Evolutionary conservation across 345 rosid genomes (phyloP).

Genomic region (Xanthoceras sorbifolium): DNA sequence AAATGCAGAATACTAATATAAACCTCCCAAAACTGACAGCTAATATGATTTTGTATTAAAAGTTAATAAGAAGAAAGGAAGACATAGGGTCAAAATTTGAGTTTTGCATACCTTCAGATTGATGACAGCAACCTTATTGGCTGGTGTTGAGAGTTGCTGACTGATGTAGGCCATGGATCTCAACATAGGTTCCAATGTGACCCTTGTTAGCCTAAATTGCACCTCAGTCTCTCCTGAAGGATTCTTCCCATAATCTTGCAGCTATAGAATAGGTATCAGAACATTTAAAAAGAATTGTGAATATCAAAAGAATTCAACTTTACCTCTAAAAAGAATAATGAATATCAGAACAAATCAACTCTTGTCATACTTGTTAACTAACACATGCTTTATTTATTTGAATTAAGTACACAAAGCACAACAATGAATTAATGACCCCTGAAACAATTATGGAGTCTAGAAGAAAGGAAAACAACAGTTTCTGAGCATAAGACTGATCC

Average conservation of each 20-base stretch:
- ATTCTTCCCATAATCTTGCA: conserved; percentile 60
- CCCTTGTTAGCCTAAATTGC: conserved; percentile 60
- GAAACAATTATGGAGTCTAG: background rate
- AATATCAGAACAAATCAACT: conserved; percentile 11
- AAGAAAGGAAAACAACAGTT: background rate
- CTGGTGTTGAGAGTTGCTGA: conserved; percentile 62
- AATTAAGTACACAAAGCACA: background rate
- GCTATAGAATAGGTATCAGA: conserved; percentile 29
- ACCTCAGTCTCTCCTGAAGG: conserved; percentile 59
- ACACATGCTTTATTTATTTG: conserved; percentile 6
- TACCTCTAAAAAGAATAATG: background rate
- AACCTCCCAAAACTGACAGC: background rate
- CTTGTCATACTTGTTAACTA: background rate
- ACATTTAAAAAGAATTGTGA: conserved; percentile 2
- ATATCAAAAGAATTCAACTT: background rate
- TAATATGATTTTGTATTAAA: background rate
- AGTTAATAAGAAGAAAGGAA: conserved; percentile 2
- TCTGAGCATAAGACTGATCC: background rate
- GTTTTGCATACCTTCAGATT: conserved; percentile 52
- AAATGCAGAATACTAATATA: background rate
- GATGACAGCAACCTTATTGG: conserved; percentile 66
- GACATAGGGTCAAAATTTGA: background rate
- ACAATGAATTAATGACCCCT: background rate
- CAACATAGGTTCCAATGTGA: conserved; percentile 66
- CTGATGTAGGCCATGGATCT: conserved; percentile 67